Percentiles rank a stretch among this genome's conserved stretches.
These are phyloP conservation scores for Geotrichum aggregatum DNA, from an alignment of 1,139 yeast genomes.

Conservation along the genomic window DNA sequence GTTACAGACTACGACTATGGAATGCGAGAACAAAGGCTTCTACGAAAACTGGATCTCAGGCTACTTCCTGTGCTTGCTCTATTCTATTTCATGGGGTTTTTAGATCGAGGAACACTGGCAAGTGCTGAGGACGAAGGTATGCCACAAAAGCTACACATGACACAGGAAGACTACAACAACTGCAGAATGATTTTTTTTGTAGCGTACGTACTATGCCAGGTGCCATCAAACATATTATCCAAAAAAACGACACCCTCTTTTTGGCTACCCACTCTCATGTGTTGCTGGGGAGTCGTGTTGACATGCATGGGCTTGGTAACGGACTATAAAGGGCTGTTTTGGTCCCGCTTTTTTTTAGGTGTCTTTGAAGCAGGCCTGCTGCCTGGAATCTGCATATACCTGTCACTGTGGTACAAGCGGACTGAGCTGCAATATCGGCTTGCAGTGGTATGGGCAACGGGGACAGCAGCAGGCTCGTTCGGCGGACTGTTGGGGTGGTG, in stretches of 20 bases:
- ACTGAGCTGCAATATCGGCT: conserved; percentile 47
- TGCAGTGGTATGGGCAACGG: conserved; percentile 51
- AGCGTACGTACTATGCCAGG: conserved; percentile 50
- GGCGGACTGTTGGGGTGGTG: conserved; percentile 38
- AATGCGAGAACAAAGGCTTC: conserved; percentile 18
- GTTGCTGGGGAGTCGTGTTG: conserved; percentile 49
- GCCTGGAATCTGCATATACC: conserved; percentile 40
- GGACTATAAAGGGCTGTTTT: conserved; percentile 45
- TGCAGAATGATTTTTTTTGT: conserved; percentile 53
- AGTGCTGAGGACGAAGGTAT: conserved; percentile 57
- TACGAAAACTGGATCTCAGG: conserved; percentile 28
- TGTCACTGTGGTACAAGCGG: conserved; percentile 37
- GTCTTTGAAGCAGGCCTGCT: conserved; percentile 57
- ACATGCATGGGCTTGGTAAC: conserved; percentile 46
- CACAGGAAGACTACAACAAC: conserved; percentile 48
- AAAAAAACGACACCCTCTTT: conserved; percentile 40
- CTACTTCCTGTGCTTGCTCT: conserved; percentile 39
- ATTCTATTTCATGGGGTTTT: conserved; percentile 50
- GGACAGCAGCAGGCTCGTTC: conserved; percentile 45
- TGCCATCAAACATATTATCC: conserved; percentile 45
- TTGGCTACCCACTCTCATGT: conserved; percentile 49
- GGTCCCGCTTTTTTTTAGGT: conserved; percentile 52
- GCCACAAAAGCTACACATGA: conserved; percentile 47
- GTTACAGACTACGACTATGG: neutral
- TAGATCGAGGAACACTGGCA: conserved; percentile 59